phyloP scores from a whole-genome alignment of 352 stramenopile genomes.

The Globisporangium cederbergense region DNA sequence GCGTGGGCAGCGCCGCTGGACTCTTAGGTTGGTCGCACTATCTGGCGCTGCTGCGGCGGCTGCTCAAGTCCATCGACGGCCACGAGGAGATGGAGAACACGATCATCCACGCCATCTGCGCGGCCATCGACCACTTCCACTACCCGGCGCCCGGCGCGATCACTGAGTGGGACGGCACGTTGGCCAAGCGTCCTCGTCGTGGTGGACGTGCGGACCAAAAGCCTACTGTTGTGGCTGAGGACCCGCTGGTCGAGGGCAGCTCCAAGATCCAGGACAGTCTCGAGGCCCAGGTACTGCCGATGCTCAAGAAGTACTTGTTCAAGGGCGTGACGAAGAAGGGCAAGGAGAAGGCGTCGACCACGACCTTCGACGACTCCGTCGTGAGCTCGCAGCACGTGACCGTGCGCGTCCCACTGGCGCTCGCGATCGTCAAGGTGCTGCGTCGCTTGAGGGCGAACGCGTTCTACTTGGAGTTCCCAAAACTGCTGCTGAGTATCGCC shows the following conservation, averaged over 20 bases:
- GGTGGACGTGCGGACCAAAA: not conserved
- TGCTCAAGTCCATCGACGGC: constrained; percentile 90
- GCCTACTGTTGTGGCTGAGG: constrained; percentile 6
- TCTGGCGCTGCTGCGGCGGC: constrained; percentile 85
- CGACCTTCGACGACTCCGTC: constrained; percentile 46
- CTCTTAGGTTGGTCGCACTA: constrained; percentile 97
- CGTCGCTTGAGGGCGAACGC: constrained; percentile 86
- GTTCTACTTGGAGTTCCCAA: constrained; percentile 93
- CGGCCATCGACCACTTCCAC: constrained; percentile 96
- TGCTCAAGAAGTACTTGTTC: constrained; percentile 84
- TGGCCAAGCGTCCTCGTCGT: constrained; percentile 13
- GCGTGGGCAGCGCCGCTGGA: constrained; percentile 87
- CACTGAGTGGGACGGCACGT: constrained; percentile 27
- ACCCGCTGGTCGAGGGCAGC: constrained; percentile 13
- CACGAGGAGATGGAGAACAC: constrained; percentile 91
- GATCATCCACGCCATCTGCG: constrained; percentile 90
- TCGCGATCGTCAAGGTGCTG: constrained; percentile 97
- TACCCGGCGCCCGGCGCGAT: constrained; percentile 75
- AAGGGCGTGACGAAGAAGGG: constrained; percentile 68
- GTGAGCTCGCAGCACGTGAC: constrained; percentile 48
- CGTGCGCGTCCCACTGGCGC: constrained; percentile 90
- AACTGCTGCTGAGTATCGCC: constrained; percentile 91
- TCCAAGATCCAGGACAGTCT: constrained; percentile 83
- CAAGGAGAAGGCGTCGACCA: constrained; percentile 22
- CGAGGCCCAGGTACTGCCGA: constrained; percentile 75